Conservation (phyloP, 2,329 filamentous ascomycete species). For the Pseudogymnoascus sp. region DNA sequence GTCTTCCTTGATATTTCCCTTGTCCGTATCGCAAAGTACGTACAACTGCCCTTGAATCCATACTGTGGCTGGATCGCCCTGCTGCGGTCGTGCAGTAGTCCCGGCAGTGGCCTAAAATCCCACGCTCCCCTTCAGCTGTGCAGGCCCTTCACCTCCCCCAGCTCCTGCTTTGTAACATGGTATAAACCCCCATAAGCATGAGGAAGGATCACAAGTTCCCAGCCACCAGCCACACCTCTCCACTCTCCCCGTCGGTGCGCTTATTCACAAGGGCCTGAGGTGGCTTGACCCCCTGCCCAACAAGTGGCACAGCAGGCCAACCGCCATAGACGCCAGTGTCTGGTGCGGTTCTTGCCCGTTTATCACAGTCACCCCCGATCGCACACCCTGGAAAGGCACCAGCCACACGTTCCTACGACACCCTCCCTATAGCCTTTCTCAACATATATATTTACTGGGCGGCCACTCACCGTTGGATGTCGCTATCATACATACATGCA, state of each 20-base stretch:
- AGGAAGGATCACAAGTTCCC: neutral
- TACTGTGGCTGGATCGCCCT: neutral
- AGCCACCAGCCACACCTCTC: neutral
- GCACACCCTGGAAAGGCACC: neutral
- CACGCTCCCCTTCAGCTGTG: neutral
- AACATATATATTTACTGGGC: neutral
- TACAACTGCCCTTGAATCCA: neutral
- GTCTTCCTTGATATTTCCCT: neutral
- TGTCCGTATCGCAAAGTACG: neutral
- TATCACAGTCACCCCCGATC: neutral
- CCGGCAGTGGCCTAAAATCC: constrained; percentile 6
- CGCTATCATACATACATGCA: too few relatives aligned
- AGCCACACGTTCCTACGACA: neutral
- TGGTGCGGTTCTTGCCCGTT: neutral
- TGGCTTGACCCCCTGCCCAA: constrained; percentile 3
- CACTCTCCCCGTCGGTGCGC: neutral
- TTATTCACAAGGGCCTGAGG: neutral
- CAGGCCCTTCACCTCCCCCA: too few relatives aligned
- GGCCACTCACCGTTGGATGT: too few relatives aligned
- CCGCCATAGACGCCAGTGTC: constrained; percentile 8
- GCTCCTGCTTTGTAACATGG: too few relatives aligned
- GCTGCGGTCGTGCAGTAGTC: neutral
- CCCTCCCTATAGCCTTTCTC: neutral
- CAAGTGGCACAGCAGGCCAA: constrained; percentile 1
- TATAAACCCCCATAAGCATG: too few relatives aligned